These are phyloP conservation scores for Lentinus tigrinus DNA, from an alignment of 768 basidiomycete species.

Conservation along the genomic window DNA sequence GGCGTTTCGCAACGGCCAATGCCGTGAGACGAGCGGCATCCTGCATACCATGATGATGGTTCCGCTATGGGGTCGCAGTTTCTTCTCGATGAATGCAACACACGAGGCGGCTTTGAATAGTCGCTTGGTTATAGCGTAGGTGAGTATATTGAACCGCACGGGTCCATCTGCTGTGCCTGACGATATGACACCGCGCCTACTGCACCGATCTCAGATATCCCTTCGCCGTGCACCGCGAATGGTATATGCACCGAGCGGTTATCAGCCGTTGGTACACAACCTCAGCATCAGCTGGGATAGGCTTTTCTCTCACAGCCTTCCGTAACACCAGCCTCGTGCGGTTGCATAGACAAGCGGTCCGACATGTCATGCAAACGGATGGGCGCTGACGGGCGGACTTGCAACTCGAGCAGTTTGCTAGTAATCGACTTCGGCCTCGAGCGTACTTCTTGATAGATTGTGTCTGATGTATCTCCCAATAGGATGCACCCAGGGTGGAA, in stretches of 20 bases:
- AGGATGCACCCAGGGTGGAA: too few species aligned
- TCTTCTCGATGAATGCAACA: too few species aligned
- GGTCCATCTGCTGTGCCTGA: too few species aligned
- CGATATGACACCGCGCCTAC: too few species aligned
- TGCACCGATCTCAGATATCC: not conserved
- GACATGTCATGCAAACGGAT: not conserved
- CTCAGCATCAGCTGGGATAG: not conserved
- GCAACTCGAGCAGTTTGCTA: not conserved
- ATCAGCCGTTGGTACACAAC: not conserved
- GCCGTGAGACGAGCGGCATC: too few species aligned
- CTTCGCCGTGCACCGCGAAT: not conserved
- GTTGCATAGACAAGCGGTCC: not conserved
- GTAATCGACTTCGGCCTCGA: not conserved
- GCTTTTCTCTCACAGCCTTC: not conserved
- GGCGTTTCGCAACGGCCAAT: not conserved
- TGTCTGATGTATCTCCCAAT: not conserved
- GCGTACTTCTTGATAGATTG: not conserved
- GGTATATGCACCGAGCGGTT: not conserved
- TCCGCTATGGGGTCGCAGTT: too few species aligned
- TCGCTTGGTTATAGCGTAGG: too few species aligned
- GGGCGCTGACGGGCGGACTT: not conserved
- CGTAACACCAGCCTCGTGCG: not conserved
- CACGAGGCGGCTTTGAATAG: too few species aligned
- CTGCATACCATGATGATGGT: too few species aligned
- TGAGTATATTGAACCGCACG: too few species aligned